phyloP scores from a whole-genome alignment of 73 alveolate species.

The Paramecium octaurelia region DNA sequence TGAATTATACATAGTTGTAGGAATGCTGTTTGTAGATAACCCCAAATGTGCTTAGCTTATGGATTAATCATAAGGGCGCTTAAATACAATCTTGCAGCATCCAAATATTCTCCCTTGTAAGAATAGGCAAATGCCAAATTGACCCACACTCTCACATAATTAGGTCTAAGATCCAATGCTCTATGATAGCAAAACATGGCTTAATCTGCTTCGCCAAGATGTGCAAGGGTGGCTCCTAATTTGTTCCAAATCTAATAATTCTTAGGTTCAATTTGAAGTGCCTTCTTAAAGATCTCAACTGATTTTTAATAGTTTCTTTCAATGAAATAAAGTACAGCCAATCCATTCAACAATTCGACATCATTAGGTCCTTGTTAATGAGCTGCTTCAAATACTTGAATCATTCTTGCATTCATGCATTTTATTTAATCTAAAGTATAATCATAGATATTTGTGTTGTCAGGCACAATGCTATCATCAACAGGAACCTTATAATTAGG shows the following conservation, averaged over 20 bases:
- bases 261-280: conserved; percentile 74
- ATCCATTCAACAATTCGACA: conserved; percentile 51
- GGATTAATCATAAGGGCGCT: conserved; percentile 84
- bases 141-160: conserved; percentile 88
- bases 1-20: conserved; percentile 23
- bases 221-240: conserved; percentile 92
- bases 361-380: conserved; percentile 65
- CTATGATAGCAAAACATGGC: conserved; percentile 76
- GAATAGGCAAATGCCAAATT: conserved; percentile 86
- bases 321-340: conserved; percentile 73
- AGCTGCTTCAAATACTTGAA: conserved; percentile 69
- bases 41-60: conserved; percentile 85
- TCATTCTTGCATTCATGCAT: conserved; percentile 45
- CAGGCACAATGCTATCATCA: conserved; percentile 33
- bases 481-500: not conserved
- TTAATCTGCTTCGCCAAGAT: conserved; percentile 66
- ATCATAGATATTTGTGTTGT: not conserved
- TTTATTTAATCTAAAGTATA: conserved; percentile 34
- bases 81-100: conserved; percentile 76
- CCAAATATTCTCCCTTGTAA: conserved; percentile 62
- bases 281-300: conserved; percentile 67
- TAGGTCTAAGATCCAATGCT: conserved; percentile 89
- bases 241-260: conserved; percentile 89
- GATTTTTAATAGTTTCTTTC: conserved; percentile 71
- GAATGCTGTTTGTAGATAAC: conserved; percentile 71